Evolutionary conservation across 106 monocot genomes (phyloP), one percentile per base, ranked within the genome.

Genomic region (Cymbidium sinense): DNA sequence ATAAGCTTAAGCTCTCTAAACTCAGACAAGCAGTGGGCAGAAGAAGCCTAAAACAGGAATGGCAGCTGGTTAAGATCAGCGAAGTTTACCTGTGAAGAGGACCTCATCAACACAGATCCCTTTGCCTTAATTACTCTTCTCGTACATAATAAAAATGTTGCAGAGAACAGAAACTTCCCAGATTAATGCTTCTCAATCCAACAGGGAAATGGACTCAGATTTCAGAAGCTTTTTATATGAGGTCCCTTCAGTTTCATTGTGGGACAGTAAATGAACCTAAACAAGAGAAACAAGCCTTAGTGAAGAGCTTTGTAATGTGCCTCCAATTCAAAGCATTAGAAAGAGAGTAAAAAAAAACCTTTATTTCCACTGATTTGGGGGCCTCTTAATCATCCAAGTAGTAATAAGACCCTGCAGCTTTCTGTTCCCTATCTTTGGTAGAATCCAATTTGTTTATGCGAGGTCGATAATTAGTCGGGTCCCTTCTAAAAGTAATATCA

Each of bases 391-490:
- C 94, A 70, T 99, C 98, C 50, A 99, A 88, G 64, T 99, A 95
- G 73, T 99, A 99, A 80, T 99, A 95, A 77, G 94, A 94, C 41
- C 98, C 94, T 51, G 98, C 92, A 76, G 83, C 1, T 77, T 99
- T 99, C 82, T 99, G 98, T 55, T 99, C 94, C 81, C 94, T 85
- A 80, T 99, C 94, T 85, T 99, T 99, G n/a, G 86, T 85, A 0
- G 98, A 99, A 0, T 95, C 94, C 64, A 92, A 79, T 77, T 99
- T 99, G 79, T 94, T 99, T 61, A 94, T 94, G 36, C 94, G 83
- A 34, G 94, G 92, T 75, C 98, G 88, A 78, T 84, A 94, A 64
- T 94, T 98, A 9, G 98, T 94, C 29, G 98, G 98, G 85, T 98
- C 94, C 79, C 90, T 69, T 76, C 96, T 86, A 65, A 98, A 98